Percentiles rank a stretch among this genome's conserved stretches.
These are phyloP conservation scores for Penium margaritaceum DNA, from an alignment of 139 green algal genomes.

Conservation along the genomic window DNA sequence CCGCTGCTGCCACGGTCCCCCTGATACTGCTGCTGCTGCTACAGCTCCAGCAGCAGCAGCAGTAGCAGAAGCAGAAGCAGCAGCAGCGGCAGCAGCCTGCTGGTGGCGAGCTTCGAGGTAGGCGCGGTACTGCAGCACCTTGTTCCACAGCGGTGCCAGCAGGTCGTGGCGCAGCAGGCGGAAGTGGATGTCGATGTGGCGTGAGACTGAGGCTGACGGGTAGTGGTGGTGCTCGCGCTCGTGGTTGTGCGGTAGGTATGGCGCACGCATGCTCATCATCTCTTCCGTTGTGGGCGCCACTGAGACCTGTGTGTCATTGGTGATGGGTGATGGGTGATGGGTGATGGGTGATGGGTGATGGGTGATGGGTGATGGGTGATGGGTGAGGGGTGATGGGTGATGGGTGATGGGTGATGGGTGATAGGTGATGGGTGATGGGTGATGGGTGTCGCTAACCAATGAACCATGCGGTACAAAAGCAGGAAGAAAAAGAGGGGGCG, in stretches of 20 bases:
- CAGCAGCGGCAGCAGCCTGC: no score
- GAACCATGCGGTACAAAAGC: no score
- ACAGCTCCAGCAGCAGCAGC: no score
- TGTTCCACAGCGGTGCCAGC: conserved; percentile 46
- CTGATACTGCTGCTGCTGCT: neutral
- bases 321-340: neutral
- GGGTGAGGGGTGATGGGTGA: neutral
- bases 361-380: neutral
- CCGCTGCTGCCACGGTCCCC: neutral
- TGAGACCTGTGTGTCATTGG: conserved; percentile 30
- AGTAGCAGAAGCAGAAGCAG: no score
- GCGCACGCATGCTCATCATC: conserved; percentile 44
- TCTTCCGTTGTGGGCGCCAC: conserved; percentile 53
- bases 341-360: no score
- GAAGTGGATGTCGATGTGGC: conserved; percentile 60
- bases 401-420: neutral
- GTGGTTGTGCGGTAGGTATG: conserved; percentile 57
- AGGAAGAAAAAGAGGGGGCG: no score
- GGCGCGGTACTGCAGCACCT: conserved; percentile 31
- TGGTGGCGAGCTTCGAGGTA: neutral
- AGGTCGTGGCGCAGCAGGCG: conserved; percentile 61
- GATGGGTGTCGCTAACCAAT: no score
- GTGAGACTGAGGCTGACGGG: conserved; percentile 25
- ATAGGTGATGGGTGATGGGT: neutral
- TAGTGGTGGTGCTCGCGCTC: conserved; percentile 45